phyloP scores from a whole-genome alignment of 257 asterid species.

The Cordia subcordata region DNA sequence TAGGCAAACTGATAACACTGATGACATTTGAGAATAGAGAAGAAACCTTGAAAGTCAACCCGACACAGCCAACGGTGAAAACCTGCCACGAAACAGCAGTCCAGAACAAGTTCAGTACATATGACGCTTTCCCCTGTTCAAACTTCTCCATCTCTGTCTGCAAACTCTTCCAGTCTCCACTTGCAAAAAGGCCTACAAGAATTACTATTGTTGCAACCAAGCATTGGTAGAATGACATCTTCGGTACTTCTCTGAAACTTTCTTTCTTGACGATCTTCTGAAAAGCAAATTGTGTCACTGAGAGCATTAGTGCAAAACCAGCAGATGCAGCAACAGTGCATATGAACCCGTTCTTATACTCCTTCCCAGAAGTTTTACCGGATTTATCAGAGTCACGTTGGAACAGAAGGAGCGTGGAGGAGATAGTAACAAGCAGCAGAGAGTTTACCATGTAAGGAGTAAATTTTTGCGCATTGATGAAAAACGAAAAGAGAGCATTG shows the following conservation, averaged over 20 bases:
- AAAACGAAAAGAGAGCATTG: conserved; percentile 47
- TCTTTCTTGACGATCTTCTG: conserved; percentile 22
- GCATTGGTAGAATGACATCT: conserved; percentile 25
- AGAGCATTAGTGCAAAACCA: conserved; percentile 28
- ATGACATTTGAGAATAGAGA: conserved; percentile 27
- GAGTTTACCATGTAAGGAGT: conserved; percentile 42
- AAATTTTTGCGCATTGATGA: conserved; percentile 44
- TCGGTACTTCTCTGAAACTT: conserved; percentile 14
- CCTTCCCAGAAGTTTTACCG: conserved; percentile 7
- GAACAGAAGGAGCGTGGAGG: conserved; percentile 55
- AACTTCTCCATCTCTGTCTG: conserved; percentile 29
- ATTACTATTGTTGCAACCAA: conserved; percentile 24
- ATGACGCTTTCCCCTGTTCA: conserved; percentile 22
- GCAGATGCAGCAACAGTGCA: conserved; percentile 41
- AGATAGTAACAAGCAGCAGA: conserved; percentile 38
- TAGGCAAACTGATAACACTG: conserved; percentile 14
- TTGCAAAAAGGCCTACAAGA: conserved; percentile 27
- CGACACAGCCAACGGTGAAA: conserved; percentile 29
- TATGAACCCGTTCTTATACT: conserved; percentile 21
- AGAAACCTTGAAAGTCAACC: conserved; percentile 29
- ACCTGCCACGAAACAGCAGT: conserved; percentile 38
- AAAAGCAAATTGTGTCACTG: conserved; percentile 26
- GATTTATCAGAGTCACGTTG: conserved; percentile 32
- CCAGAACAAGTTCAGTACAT: conserved; percentile 25
- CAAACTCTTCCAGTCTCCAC: conserved; percentile 44